These are phyloP conservation scores for Epichloe sylvatica DNA, from an alignment of 2,329 filamentous ascomycete species.

Conservation along the genomic window DNA sequence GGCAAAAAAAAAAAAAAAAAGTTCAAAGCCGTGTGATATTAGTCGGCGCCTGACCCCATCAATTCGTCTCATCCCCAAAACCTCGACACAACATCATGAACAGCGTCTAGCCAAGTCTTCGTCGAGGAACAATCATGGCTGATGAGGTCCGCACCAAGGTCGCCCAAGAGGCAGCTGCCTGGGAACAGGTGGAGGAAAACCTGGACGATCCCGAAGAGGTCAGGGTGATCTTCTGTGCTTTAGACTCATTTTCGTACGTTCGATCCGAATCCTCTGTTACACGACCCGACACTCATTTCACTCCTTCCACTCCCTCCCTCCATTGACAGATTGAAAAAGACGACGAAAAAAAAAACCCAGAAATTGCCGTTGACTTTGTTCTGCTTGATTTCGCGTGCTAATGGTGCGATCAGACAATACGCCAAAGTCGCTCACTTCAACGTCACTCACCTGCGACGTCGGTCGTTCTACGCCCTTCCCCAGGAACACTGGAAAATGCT, in stretches of 20 bases:
- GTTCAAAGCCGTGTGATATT: neutral
- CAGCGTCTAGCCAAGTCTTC: neutral
- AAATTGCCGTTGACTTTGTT: too few relatives aligned
- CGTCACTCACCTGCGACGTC: slow-evolving; percentile 76
- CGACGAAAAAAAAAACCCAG: too few relatives aligned
- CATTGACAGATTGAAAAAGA: too few relatives aligned
- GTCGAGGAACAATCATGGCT: slow-evolving; percentile 1
- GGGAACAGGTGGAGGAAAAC: slow-evolving; percentile 50
- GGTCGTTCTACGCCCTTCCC: slow-evolving; percentile 85
- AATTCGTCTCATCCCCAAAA: neutral
- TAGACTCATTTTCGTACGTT: slow-evolving; percentile 81
- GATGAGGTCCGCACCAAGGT: neutral
- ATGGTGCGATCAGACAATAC: slow-evolving; percentile 52
- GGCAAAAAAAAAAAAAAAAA: neutral
- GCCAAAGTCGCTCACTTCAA: slow-evolving; percentile 76
- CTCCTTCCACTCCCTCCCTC: too few relatives aligned
- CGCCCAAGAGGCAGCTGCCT: slow-evolving; percentile 25
- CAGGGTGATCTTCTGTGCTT: slow-evolving; percentile 61
- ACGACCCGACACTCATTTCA: too few relatives aligned
- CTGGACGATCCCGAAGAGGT: slow-evolving; percentile 67
- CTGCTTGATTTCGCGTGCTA: neutral
- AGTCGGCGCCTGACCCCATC: neutral
- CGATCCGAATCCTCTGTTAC: too few relatives aligned
- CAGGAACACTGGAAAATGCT: slow-evolving; percentile 73
- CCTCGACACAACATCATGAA: neutral